Percentiles rank a stretch among this genome's conserved stretches.
Conservation (phyloP, 2,329 filamentous ascomycete species). For the Ceratocystis variospora region DNA sequence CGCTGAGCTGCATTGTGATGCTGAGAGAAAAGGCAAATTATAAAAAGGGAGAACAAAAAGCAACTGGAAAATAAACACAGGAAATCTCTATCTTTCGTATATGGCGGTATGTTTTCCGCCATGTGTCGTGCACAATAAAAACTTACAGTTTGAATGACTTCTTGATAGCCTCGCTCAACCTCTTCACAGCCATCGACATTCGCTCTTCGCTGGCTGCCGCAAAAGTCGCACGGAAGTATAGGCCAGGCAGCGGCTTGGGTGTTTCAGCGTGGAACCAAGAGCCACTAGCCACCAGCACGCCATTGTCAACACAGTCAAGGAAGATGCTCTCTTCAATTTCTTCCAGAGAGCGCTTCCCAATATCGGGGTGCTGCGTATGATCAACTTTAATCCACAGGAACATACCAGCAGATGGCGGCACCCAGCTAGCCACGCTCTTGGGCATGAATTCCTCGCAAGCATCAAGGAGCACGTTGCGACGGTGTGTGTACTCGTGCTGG, state of each 20-base stretch:
- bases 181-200: conserved; percentile 56
- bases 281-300: conserved; percentile 69
- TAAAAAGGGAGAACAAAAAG: background rate
- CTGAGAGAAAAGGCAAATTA: background rate
- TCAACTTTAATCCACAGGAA: conserved; percentile 73
- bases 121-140: background rate
- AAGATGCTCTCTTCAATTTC: conserved; percentile 82
- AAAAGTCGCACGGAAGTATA: conserved; percentile 86
- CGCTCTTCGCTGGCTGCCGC: conserved; percentile 60
- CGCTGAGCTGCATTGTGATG: background rate
- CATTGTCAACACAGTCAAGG: conserved; percentile 56
- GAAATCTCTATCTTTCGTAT: background rate
- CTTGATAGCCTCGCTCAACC: conserved; percentile 63
- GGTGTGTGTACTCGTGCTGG: conserved; percentile 63
- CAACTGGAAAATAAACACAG: background rate
- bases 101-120: background rate
- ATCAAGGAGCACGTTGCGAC: conserved; percentile 61
- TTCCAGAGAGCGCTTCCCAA: conserved; percentile 37
- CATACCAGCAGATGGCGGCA: conserved; percentile 75
- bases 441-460: conserved; percentile 73
- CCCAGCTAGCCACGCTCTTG: conserved; percentile 62
- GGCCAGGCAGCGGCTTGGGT: conserved; percentile 39
- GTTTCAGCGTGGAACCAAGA: conserved; percentile 82
- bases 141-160: conserved; percentile 35
- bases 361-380: conserved; percentile 50